These are phyloP conservation scores for Scutellaria minor DNA, from an alignment of 257 asterid species.

Conservation along the genomic window DNA sequence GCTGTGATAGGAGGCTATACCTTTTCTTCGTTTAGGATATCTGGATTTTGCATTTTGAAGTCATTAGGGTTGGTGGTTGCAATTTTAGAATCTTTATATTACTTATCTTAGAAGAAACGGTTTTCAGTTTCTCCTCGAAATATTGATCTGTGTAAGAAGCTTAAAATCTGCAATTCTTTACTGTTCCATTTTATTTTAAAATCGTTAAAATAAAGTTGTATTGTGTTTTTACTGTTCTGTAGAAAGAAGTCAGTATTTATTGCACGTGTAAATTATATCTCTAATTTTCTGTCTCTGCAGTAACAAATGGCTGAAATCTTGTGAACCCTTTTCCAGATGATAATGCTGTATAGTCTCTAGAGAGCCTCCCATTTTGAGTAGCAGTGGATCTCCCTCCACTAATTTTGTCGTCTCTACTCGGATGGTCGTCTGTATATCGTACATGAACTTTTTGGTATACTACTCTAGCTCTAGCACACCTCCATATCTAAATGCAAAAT, in stretches of 20 bases:
- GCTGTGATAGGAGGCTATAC: neutral
- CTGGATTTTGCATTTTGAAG: no score
- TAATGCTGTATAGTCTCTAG: slow-evolving; percentile 41
- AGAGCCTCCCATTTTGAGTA: slow-evolving; percentile 20
- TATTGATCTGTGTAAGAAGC: neutral
- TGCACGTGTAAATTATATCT: no score
- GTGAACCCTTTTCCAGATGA: slow-evolving; percentile 26
- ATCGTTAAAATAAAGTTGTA: neutral
- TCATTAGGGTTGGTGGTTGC: no score
- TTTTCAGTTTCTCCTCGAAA: neutral
- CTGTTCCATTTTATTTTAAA: neutral
- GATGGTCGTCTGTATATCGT: slow-evolving; percentile 27
- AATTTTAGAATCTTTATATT: neutral
- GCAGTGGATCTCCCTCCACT: slow-evolving; percentile 26
- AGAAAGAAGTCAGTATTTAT: no score
- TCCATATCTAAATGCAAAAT: slow-evolving; percentile 4
- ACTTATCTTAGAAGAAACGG: neutral
- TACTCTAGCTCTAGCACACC: slow-evolving; percentile 6
- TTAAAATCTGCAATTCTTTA: neutral
- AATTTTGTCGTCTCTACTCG: slow-evolving; percentile 16
- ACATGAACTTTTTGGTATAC: slow-evolving; percentile 24
- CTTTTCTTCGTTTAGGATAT: no score
- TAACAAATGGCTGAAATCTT: slow-evolving; percentile 23
- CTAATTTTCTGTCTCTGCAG: slow-evolving; percentile 38
- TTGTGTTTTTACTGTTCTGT: neutral